phyloP scores from a whole-genome alignment of 345 rosid genomes.

The Corymbia maculata region DNA sequence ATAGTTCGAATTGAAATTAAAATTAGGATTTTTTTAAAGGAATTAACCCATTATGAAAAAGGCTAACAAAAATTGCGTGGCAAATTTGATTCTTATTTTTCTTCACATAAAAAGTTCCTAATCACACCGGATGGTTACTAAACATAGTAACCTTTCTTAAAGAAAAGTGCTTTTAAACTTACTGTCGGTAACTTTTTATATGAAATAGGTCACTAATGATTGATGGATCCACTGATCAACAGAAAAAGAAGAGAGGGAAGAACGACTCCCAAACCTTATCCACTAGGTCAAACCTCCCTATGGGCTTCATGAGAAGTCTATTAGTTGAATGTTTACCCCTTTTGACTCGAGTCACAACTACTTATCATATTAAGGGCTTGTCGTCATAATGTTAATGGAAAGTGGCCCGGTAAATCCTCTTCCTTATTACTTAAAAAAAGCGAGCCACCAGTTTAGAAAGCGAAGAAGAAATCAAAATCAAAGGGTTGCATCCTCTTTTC shows the following conservation, averaged over 20 bases:
- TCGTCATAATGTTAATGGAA: background rate
- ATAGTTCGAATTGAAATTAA: background rate
- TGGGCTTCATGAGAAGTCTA: background rate
- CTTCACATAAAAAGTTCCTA: background rate
- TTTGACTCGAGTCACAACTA: background rate
- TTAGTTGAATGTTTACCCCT: background rate
- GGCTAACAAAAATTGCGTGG: background rate
- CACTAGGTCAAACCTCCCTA: background rate
- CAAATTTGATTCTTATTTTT: background rate
- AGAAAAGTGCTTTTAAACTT: background rate
- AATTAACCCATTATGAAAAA: background rate
- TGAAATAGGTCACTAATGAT: background rate
- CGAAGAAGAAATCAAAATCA: background rate
- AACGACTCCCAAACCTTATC: background rate
- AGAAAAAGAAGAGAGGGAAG: background rate
- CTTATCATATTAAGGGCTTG: background rate
- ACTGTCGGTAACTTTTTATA: background rate
- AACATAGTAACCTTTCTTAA: background rate
- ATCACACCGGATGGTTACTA: background rate
- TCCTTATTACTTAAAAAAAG: background rate
- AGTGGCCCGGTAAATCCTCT: rapidly evolving
- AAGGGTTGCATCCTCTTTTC: background rate
- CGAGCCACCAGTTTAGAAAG: background rate
- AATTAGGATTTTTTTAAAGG: background rate
- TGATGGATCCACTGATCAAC: background rate